phyloP scores from a whole-genome alignment of 163 green algal species.

The Coccomyxa subellipsoidea region DNA sequence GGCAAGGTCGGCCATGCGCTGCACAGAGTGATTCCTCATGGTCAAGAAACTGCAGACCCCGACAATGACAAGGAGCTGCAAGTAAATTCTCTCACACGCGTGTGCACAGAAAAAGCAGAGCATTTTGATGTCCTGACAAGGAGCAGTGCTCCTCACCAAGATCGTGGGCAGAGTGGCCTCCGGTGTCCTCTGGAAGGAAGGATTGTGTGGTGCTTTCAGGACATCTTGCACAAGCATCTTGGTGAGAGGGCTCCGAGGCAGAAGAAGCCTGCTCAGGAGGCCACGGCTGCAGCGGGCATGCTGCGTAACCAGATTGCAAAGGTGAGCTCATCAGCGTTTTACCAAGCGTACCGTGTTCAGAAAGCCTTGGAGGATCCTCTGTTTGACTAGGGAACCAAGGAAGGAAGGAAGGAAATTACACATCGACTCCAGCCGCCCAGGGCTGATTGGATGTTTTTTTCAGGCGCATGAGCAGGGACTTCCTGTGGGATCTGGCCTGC shows the following conservation, averaged over 20 bases:
- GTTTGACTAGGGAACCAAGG: no score
- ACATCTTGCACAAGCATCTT: background rate
- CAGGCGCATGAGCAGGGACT: background rate
- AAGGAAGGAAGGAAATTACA: no score
- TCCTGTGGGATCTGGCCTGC: background rate
- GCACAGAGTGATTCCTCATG: background rate
- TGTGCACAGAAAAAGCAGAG: no score
- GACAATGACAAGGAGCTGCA: conserved; percentile 2
- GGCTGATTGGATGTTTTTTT: background rate
- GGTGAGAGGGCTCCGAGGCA: background rate
- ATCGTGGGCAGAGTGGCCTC: no score
- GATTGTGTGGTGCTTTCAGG: background rate
- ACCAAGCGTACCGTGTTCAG: background rate
- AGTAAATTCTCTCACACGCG: background rate
- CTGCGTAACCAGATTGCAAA: background rate
- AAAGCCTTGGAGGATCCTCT: no score
- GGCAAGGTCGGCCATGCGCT: background rate
- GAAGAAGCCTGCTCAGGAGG: background rate
- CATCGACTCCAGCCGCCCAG: no score
- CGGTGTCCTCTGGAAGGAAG: no score
- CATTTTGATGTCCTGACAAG: background rate
- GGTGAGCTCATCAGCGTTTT: background rate
- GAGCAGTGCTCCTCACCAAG: background rate
- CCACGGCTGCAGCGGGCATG: background rate
- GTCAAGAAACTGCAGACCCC: background rate